phyloP scores from a whole-genome alignment of 345 rosid genomes.

The Eucalyptus dawsonii region DNA sequence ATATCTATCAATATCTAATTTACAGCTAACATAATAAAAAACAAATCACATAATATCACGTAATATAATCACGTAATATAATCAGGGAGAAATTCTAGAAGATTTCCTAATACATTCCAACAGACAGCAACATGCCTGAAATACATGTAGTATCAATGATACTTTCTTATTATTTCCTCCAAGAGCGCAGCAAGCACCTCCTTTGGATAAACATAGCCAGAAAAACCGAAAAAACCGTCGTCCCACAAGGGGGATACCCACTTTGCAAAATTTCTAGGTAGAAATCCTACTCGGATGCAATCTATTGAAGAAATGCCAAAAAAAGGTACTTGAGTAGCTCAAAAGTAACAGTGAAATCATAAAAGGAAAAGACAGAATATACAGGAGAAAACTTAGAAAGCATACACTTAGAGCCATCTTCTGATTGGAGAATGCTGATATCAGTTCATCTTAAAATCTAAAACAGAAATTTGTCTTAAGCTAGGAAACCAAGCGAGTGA shows the following conservation, averaged over 20 bases:
- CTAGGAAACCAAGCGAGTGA: too few relatives aligned
- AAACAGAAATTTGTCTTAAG: not conserved
- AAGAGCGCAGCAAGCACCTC: constrained; percentile 72
- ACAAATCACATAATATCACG: too few relatives aligned
- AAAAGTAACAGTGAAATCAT: too few relatives aligned
- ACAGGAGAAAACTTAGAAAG: too few relatives aligned
- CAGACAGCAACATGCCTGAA: constrained; percentile 36
- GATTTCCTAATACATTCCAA: too few relatives aligned
- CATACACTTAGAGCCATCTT: too few relatives aligned
- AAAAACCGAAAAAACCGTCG: constrained; percentile 55
- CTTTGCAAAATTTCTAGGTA: constrained; percentile 63
- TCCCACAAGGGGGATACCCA: constrained; percentile 98
- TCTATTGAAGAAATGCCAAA: constrained; percentile 14
- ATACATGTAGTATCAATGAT: constrained; percentile 48
- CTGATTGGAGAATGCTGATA: not conserved
- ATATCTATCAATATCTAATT: too few relatives aligned
- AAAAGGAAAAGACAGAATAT: too few relatives aligned
- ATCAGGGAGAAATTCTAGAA: too few relatives aligned
- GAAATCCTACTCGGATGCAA: constrained; percentile 68
- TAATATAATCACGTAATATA: too few relatives aligned
- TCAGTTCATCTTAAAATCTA: not conserved
- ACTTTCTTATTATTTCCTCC: constrained; percentile 61
- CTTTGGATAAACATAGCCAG: constrained; percentile 55
- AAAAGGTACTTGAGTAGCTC: not conserved
- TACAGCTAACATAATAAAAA: too few relatives aligned